phyloP scores from a whole-genome alignment of 495 filamentous ascomycete species.

The Sordaria brevicollis region DNA sequence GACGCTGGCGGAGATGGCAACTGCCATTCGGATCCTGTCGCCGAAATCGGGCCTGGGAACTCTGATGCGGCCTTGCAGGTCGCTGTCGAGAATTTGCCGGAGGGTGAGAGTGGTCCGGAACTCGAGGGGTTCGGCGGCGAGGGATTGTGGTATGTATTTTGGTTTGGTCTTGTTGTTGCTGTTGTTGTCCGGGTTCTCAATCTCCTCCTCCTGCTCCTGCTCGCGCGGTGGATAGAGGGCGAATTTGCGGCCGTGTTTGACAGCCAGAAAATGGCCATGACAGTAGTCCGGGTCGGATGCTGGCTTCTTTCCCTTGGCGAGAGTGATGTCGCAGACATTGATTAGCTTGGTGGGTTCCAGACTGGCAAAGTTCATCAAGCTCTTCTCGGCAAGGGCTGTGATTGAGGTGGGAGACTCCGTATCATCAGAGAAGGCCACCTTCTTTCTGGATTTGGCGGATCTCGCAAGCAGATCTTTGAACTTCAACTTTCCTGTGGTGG shows the following conservation, averaged over 20 bases:
- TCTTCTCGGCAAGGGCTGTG: background rate
- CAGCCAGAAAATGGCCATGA: background rate
- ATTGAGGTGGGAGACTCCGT: background rate
- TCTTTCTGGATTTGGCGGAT: background rate
- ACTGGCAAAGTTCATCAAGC: background rate
- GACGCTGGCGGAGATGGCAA: slow-evolving; percentile 6
- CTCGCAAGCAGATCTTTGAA: background rate
- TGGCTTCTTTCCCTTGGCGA: background rate
- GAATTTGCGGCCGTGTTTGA: background rate
- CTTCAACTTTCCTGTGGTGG: background rate
- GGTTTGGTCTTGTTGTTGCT: background rate
- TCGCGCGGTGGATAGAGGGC: background rate
- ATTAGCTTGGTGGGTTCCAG: background rate
- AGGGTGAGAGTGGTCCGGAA: background rate
- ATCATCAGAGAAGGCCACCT: background rate
- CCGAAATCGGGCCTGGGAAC: background rate
- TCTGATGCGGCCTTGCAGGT: background rate
- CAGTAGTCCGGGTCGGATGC: background rate
- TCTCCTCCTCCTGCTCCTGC: too few relatives aligned
- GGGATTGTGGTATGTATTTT: background rate
- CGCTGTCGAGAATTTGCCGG: background rate
- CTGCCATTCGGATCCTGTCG: slow-evolving; percentile 4
- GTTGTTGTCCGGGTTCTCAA: too few relatives aligned
- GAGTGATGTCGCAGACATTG: background rate
- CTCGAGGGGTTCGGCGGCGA: background rate